Conservation (phyloP, 1,284 basidiomycete species). For the Trametes hirsuta region DNA sequence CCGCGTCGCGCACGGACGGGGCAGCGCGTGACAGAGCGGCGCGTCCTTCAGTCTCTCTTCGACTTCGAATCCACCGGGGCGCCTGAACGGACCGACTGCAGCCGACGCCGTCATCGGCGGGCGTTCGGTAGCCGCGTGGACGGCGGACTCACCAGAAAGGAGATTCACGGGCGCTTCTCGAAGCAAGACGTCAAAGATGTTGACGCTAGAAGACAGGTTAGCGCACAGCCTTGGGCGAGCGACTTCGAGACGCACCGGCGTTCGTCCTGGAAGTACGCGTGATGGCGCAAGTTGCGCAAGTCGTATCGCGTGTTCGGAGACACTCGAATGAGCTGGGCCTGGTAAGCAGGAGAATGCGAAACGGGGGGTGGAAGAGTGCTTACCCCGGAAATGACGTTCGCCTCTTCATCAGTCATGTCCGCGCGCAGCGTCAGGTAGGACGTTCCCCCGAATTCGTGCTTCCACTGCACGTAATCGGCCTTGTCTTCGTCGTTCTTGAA, state of each 20-base stretch:
- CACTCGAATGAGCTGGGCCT: conserved; percentile 30
- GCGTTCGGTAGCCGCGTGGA: conserved; percentile 25
- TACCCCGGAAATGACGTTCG: conserved; percentile 31
- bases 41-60: conserved; percentile 13
- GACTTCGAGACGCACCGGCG: conserved; percentile 22
- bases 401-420: conserved; percentile 26
- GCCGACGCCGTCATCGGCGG: background rate
- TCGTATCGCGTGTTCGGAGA: conserved; percentile 32
- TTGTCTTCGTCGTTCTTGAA: conserved; percentile 31
- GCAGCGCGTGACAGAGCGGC: conserved; percentile 15
- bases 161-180: conserved; percentile 18
- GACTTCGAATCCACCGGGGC: conserved; percentile 6
- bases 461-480: conserved; percentile 30
- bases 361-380: conserved; percentile 4
- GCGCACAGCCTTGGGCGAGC: background rate
- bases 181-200: conserved; percentile 20
- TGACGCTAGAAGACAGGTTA: conserved; percentile 19
- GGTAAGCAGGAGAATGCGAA: background rate
- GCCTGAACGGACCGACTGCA: conserved; percentile 7
- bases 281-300: conserved; percentile 31
- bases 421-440: conserved; percentile 25
- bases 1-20: background rate
- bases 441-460: conserved; percentile 20
- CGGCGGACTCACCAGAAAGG: conserved; percentile 11
- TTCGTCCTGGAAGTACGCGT: conserved; percentile 35